phyloP scores from a whole-genome alignment of 306 rosid genomes.

The Lathyrus sativus region DNA sequence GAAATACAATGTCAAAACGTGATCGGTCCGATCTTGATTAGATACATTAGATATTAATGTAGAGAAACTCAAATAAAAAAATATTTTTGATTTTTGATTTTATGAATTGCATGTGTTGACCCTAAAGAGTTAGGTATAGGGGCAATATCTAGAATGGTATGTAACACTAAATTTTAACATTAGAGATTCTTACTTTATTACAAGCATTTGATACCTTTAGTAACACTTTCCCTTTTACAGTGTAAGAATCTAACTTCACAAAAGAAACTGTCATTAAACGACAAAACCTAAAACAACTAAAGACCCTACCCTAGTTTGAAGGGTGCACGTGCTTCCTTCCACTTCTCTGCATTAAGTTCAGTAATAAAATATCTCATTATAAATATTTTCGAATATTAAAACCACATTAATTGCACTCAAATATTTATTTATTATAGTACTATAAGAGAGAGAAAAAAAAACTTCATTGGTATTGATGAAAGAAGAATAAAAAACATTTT shows the following conservation, averaged over 20 bases:
- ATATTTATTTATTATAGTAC: constrained; percentile 11
- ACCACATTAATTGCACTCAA: constrained; percentile 37
- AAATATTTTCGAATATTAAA: constrained; percentile 28
- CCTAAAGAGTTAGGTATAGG: constrained; percentile 25
- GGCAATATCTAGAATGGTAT: constrained; percentile 20
- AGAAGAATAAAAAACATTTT: constrained; percentile 1
- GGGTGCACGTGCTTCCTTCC: constrained; percentile 71
- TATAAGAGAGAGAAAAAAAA: no score
- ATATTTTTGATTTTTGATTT: not conserved
- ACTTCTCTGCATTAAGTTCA: constrained; percentile 44
- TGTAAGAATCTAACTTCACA: constrained; percentile 58
- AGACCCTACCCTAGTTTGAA: constrained; percentile 42
- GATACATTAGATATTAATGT: not conserved
- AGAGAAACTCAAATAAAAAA: not conserved
- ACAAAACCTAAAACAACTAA: constrained; percentile 53
- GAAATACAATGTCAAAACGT: not conserved
- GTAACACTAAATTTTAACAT: constrained; percentile 21
- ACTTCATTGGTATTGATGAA: constrained; percentile 31
- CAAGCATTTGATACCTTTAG: constrained; percentile 18
- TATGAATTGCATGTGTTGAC: constrained; percentile 34
- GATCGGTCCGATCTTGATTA: not conserved
- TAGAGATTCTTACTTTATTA: constrained; percentile 13
- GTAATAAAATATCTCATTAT: not conserved
- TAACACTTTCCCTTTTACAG: constrained; percentile 39
- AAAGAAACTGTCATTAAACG: constrained; percentile 55